Evolutionary conservation across 306 rosid species (phyloP).

Genomic region (Malus asiatica): DNA sequence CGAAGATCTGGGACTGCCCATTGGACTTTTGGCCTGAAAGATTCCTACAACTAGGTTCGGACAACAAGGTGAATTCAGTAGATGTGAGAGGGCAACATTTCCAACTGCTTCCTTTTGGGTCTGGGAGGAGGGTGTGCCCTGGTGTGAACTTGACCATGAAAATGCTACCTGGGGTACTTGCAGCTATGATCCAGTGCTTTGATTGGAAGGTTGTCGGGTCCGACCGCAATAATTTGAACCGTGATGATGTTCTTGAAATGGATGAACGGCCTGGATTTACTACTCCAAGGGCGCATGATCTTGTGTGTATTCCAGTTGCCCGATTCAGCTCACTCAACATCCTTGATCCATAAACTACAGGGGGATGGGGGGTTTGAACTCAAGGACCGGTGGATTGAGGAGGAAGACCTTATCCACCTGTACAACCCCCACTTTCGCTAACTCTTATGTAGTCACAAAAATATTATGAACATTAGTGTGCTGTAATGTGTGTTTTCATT

Average conservation of each 20-base stretch:
- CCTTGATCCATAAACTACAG: neutral
- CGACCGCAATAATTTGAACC: neutral
- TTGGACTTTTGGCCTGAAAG: slow-evolving; percentile 25
- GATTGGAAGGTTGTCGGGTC: slow-evolving; percentile 28
- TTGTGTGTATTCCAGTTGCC: slow-evolving; percentile 28
- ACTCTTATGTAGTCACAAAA: too few species aligned
- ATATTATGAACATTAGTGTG: too few species aligned
- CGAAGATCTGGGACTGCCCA: slow-evolving; percentile 33
- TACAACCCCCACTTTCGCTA: too few species aligned
- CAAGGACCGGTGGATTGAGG: too few species aligned
- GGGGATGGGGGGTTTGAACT: too few species aligned
- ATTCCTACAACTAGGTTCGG: slow-evolving; percentile 13
- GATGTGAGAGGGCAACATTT: slow-evolving; percentile 32
- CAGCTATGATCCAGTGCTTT: slow-evolving; percentile 43
- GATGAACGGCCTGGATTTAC: slow-evolving; percentile 31
- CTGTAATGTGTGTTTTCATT: too few species aligned
- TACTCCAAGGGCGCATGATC: slow-evolving; percentile 29
- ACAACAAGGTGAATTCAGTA: neutral
- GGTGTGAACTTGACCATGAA: slow-evolving; percentile 33
- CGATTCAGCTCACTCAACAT: neutral
- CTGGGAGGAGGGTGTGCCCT: slow-evolving; percentile 47
- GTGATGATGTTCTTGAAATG: slow-evolving; percentile 24
- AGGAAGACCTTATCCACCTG: too few species aligned
- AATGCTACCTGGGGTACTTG: slow-evolving; percentile 28
- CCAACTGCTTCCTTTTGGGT: slow-evolving; percentile 23